Conservation (phyloP, 2,329 filamentous ascomycete genomes). For the Aspergillus jensenii region DNA sequence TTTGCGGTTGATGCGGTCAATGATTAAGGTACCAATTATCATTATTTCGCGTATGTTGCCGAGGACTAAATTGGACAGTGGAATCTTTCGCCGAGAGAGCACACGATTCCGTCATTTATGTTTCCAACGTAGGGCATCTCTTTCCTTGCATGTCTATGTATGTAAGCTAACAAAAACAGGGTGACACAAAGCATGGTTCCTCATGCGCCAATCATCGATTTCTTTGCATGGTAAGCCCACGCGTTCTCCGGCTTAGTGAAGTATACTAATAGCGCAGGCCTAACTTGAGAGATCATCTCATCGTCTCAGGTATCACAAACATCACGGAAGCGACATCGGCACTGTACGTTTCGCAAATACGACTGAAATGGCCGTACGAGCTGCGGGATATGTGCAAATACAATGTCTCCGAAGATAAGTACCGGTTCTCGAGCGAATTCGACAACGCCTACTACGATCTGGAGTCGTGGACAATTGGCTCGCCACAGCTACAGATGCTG, state of each 20-base stretch:
- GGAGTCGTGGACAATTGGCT: slow-evolving; percentile 4
- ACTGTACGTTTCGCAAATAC: slow-evolving; percentile 11
- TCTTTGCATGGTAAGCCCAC: slow-evolving; percentile 12
- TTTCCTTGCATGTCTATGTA: neutral
- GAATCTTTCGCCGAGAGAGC: slow-evolving; percentile 3
- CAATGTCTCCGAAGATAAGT: slow-evolving; percentile 4
- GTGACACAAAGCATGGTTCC: slow-evolving; percentile 9
- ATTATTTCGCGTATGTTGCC: neutral
- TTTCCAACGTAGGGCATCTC: slow-evolving; percentile 9
- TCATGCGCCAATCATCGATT: slow-evolving; percentile 10
- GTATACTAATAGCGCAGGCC: slow-evolving; percentile 1
- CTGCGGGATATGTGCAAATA: slow-evolving; percentile 13
- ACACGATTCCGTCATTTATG: slow-evolving; percentile 9
- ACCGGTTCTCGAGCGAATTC: slow-evolving; percentile 11
- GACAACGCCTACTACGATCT: slow-evolving; percentile 7
- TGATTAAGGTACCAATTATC: slow-evolving; percentile 1
- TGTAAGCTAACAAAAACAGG: neutral
- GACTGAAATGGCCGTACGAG: slow-evolving; percentile 11
- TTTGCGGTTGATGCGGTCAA: slow-evolving; percentile 10
- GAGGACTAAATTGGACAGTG: slow-evolving; percentile 1
- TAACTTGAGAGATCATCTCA: slow-evolving; percentile 11
- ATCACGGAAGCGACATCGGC: slow-evolving; percentile 5
- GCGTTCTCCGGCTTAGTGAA: neutral
- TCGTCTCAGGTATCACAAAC: slow-evolving; percentile 1
- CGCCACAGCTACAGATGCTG: slow-evolving; percentile 1